Evolutionary conservation across 2,329 filamentous ascomycete genomes (phyloP), one percentile per base, ranked within the genome.

Genomic region (Grosmannia serpens): DNA sequence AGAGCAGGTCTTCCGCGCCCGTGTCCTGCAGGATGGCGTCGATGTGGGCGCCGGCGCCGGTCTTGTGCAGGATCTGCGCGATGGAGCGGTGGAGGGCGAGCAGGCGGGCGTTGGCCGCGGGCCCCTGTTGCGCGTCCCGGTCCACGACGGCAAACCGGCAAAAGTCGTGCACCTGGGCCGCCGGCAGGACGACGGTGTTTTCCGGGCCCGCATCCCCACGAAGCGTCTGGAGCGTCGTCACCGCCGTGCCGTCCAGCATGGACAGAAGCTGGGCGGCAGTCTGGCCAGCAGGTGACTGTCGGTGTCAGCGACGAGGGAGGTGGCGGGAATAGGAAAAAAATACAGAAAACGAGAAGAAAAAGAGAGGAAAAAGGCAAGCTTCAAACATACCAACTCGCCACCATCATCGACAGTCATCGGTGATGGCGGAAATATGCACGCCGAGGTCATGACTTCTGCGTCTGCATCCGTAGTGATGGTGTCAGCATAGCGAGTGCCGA

Each of bases 341-440:
- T 9, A 35, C 10, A 38, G 17, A 38, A 6, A 38, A 20, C 4
- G 13, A 7, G 41, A 44, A 44, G n/a, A 22, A n/a, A 41, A 41
- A 20, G 15, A 41, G 3, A 7, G 38, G 15, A 41, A 41, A 41
- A 41, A 41, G 15, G 20, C 3, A 44, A n/a, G 20, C 20, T n/a
- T 2, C 4, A 3, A 22, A 20, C 41, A 9, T 17, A 58, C 57
- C 31, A 31, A 9, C 1, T 53, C 44, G n/a, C 52, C 56, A 17
- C 52, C 38, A 8, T 47, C 38, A 15, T 53, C 52, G 6, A 38
- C 53, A 8, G 55, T 55, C 31, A 62, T 22, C 1, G 61, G 61
- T 6, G 61, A 62, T 10, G 61, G 59, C 2, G 61, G 57, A 20
- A 62, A 60, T n/a, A 62, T 60, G 54, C 51, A 55, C 5, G 55